Evolutionary conservation across 176 grass and related monocot genomes (phyloP), one percentile per base, ranked within the genome.

Genomic region (Calamus simplicifolius): DNA sequence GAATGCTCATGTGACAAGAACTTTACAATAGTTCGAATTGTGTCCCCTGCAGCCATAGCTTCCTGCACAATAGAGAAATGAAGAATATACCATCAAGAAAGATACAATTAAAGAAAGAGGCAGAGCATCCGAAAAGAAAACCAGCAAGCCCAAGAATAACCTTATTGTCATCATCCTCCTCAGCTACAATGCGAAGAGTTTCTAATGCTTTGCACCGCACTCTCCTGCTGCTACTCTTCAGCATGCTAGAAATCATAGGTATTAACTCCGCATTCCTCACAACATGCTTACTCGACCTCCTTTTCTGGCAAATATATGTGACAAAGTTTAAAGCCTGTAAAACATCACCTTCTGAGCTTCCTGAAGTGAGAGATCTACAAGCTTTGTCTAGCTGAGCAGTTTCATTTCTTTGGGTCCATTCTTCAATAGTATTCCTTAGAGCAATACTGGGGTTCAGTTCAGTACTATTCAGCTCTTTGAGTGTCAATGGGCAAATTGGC

Each of bases 11-110:
- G 78, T 27, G 81, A 85, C 76, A 96, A 71, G 66, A 96, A 90
- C 64, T 96, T 96, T n/a, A 96, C 92, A 70, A 90, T 87, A 49
- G 83, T 96, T 17, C 83, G 83, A 65, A 96, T 88, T 19, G 89
- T 96, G 25, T 88, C 92, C 54, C 87, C 92, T 49, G 68, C 80
- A 75, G 86, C 77, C 58, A 96, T 74, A 52, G 77, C 80, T 74
- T 88, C 62, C 92, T 96, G 72, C 52, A 71, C 31, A 61, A 19
- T 52, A 74, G 58, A 29, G 57, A 58, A 48, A 6, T 27, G 75
- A 52, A 49, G 16, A 12, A 27, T 56, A 43, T 54, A 67, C 18
- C 49, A 7, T 27, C 19, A 55, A 56, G 16, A 78, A 57, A 25
- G 53, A 49, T 18, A 49, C 70, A 55, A 67, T 3, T 15, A 25